Percentiles rank a stretch among this genome's conserved stretches.
Conservation (phyloP, 78 protist species). For the Emiliania huxleyi region DNA sequence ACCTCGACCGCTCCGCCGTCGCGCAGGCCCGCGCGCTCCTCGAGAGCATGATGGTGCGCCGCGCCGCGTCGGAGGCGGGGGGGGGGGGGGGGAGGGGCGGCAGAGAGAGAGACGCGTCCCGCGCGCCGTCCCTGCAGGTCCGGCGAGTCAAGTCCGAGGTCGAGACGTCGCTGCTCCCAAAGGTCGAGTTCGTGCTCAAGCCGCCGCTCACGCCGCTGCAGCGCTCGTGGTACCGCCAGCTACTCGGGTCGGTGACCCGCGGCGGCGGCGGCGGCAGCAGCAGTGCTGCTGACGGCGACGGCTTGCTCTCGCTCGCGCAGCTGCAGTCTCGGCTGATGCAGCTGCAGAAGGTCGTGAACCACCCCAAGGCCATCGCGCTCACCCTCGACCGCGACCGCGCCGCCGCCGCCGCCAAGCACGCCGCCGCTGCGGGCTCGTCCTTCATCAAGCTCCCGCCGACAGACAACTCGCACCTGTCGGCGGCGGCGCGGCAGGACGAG, state of each 20-base stretch:
- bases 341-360: slow-evolving; percentile 45
- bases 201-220: slow-evolving; percentile 3
- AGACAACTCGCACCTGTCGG: too few species aligned
- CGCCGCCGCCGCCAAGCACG: too few species aligned
- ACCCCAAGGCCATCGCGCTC: slow-evolving; percentile 28
- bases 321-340: slow-evolving; percentile 28
- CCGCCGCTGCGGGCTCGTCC: too few species aligned
- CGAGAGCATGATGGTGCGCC: neutral
- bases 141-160: neutral
- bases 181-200: neutral
- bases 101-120: too few species aligned
- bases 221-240: neutral
- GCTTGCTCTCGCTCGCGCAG: neutral
- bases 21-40: too few species aligned
- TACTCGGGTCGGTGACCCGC: neutral
- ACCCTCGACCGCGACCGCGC: neutral
- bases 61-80: too few species aligned
- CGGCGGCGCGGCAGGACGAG: too few species aligned
- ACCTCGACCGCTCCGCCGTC: too few species aligned
- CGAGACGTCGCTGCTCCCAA: neutral
- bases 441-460: too few species aligned
- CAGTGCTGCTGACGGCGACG: too few species aligned
- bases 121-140: too few species aligned
- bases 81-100: too few species aligned
- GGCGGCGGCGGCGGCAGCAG: neutral